Evolutionary conservation across 768 basidiomycete genomes (phyloP), one percentile per base, ranked within the genome.

Genomic region (Hemileccinum rubropunctum): DNA sequence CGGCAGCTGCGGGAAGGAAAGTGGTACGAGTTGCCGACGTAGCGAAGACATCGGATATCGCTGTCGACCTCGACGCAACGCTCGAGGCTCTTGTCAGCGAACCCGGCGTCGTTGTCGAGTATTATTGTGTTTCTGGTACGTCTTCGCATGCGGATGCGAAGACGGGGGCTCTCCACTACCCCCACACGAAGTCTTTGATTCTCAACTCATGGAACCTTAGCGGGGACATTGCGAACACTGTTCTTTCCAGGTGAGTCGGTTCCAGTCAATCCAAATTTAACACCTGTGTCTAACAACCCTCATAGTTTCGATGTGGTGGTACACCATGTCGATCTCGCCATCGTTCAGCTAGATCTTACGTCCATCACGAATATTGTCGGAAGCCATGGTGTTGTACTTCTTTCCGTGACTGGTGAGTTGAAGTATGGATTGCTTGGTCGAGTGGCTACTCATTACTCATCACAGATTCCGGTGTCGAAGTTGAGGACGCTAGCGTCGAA

Each of bases 291-390:
- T 7, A 9, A 21, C 12, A 0, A 0, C 28, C 3, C 1, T n/a
- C 39, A 4, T 37, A 58, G 56, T 36, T 57, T 57, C 47, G 56
- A 65, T 28, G 44, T 64, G 28, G 65, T 54, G 6, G 23, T 66
- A 2, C 48, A 61, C 42, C 57, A 58, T 6, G 48, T 58, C 8
- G 55, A 57, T 35, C 56, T 66, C 36, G 50, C 59, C 8, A 58
- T 56, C 3, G 54, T 62, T 12, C 54, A 52, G 34, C 23, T 45
- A 17, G 56, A 67, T 35, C 37, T 66, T 6, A 35, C 34, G 30
- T 62, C 58, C 1, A 60, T 67, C 17, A 36, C 58, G 6, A 65
- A 64, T 23, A 26, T 67, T 23, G 47, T 66, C 11, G 65, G 61
- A 34, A 44, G 33, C 2, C 50, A 53, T 6, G 65, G 65, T 27